Evolutionary conservation across 2,329 filamentous ascomycete species (phyloP).

Genomic region (Fusarium sacchari): DNA sequence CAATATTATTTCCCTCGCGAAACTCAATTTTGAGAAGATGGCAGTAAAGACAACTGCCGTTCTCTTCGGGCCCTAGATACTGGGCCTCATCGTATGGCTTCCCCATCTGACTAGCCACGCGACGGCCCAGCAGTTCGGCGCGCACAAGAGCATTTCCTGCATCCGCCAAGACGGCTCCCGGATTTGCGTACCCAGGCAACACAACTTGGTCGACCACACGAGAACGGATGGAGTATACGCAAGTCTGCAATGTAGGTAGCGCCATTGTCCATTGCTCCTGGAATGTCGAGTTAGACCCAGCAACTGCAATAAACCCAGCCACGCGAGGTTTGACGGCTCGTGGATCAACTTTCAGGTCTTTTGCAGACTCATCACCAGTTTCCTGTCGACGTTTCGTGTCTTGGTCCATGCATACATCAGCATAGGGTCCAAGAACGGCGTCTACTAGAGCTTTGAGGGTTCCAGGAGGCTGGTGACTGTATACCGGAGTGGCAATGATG

Average conservation of each 20-base stretch:
- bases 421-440: not conserved
- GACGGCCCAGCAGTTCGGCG: not conserved
- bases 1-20: not conserved
- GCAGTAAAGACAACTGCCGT: not conserved
- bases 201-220: not conserved
- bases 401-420: fast-evolving
- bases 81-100: not conserved
- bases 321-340: not conserved
- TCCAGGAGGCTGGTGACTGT: not conserved
- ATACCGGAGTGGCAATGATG: not conserved
- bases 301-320: not conserved
- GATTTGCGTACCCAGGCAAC: fast-evolving
- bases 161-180: not conserved
- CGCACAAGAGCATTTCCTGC: not conserved
- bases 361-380: fast-evolving
- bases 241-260: not conserved
- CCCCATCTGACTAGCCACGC: not conserved
- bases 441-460: not conserved
- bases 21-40: not conserved
- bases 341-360: fast-evolving
- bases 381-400: not conserved
- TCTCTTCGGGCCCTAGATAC: not conserved
- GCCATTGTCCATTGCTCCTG: not conserved
- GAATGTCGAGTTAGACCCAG: not conserved
- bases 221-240: not conserved